Conservation (phyloP, 768 basidiomycete species). For the Postia placenta region DNA sequence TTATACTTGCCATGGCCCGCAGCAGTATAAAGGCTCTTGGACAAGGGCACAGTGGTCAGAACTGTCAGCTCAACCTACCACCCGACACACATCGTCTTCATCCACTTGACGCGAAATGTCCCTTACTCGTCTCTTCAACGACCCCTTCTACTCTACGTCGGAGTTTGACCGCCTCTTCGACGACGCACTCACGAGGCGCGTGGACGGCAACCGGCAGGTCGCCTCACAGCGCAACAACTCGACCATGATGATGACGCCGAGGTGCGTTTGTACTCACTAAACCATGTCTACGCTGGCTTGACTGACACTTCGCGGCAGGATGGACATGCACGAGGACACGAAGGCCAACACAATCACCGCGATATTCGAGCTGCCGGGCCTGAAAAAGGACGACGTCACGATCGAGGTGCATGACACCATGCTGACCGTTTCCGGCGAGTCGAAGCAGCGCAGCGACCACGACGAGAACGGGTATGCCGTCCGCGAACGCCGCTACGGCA, state of each 20-base stretch:
- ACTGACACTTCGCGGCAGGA: conserved; percentile 23
- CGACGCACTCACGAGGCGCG: conserved; percentile 27
- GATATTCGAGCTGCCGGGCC: conserved; percentile 49
- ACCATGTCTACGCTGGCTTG: too few species aligned
- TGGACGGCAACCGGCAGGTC: not conserved
- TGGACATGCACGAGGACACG: conserved; percentile 46
- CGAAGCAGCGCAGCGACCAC: conserved; percentile 25
- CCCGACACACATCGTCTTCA: too few species aligned
- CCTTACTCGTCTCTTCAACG: conserved; percentile 33
- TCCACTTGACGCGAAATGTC: conserved; percentile 18
- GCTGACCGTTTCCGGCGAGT: conserved; percentile 46
- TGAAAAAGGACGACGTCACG: conserved; percentile 42
- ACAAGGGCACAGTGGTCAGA: too few species aligned
- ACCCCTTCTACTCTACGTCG: conserved; percentile 33
- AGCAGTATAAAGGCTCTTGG: too few species aligned
- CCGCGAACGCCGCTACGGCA: conserved; percentile 23
- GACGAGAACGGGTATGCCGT: conserved; percentile 30
- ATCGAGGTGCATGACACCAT: conserved; percentile 45
- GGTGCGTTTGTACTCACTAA: conserved; percentile 8
- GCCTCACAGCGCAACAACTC: conserved; percentile 3
- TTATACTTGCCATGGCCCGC: too few species aligned
- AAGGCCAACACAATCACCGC: conserved; percentile 46
- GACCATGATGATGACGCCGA: conserved; percentile 13
- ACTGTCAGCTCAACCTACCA: too few species aligned
- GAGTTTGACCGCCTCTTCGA: conserved; percentile 41